A percentile compares a stretch with the other conserved stretches of the same genome.
These are phyloP conservation scores for Ashbya aceris DNA, from an alignment of 1,139 yeast species.

Conservation along the genomic window DNA sequence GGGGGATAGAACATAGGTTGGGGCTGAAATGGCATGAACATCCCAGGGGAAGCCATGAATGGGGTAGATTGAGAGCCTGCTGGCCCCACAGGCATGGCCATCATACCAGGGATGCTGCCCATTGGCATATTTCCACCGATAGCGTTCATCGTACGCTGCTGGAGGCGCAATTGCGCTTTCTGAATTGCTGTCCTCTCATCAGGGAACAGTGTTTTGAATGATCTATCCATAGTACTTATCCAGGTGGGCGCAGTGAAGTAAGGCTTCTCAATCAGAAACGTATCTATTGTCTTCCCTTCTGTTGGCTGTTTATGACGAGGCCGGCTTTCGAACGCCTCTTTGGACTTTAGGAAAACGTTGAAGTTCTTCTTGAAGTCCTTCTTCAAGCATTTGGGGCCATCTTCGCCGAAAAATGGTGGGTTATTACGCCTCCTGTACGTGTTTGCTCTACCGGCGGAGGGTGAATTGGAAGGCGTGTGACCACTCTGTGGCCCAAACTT, in stretches of 20 bases:
- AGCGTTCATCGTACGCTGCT: slow-evolving; percentile 26
- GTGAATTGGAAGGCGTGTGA: slow-evolving; percentile 14
- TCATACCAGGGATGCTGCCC: slow-evolving; percentile 18
- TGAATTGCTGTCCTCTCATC: slow-evolving; percentile 25
- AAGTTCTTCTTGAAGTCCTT: slow-evolving; percentile 41
- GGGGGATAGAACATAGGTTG: slow-evolving; percentile 29
- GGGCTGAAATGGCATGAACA: slow-evolving; percentile 30
- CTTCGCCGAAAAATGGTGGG: slow-evolving; percentile 24
- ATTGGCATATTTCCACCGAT: slow-evolving; percentile 21
- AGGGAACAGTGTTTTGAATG: slow-evolving; percentile 43
- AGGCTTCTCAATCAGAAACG: slow-evolving; percentile 48
- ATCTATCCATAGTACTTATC: slow-evolving; percentile 50
- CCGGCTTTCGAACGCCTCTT: slow-evolving; percentile 29
- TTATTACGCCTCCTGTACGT: slow-evolving; percentile 22
- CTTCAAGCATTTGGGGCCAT: slow-evolving; percentile 37
- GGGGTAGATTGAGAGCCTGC: slow-evolving; percentile 18
- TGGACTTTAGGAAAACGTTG: slow-evolving; percentile 43
- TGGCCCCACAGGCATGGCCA: slow-evolving; percentile 24
- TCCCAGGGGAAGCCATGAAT: slow-evolving; percentile 21
- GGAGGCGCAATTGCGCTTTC: slow-evolving; percentile 24
- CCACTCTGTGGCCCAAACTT: slow-evolving; percentile 10
- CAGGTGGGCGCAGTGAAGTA: slow-evolving; percentile 77
- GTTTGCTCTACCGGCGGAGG: slow-evolving; percentile 14
- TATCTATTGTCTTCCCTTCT: slow-evolving; percentile 19
- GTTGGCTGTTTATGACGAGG: slow-evolving; percentile 6